phyloP scores from a whole-genome alignment of 2,329 filamentous ascomycete genomes.

The Bipolaris victoriae region DNA sequence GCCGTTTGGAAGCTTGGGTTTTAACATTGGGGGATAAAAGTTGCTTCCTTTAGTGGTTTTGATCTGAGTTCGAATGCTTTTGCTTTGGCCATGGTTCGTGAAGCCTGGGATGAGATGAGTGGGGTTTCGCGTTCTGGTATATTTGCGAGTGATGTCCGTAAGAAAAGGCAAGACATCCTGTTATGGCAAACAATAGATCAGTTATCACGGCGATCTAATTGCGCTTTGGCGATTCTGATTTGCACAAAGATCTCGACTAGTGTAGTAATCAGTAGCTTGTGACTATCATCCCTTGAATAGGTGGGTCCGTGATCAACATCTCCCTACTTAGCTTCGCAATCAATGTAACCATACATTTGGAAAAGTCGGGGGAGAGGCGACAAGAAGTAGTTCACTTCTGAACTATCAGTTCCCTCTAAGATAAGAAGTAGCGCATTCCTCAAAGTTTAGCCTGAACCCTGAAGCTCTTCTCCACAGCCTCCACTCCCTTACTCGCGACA shows the following conservation, averaged over 20 bases:
- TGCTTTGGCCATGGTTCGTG: neutral
- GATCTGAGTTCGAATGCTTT: neutral
- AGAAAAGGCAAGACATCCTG: too few relatives aligned
- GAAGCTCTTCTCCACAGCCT: constrained; percentile 53
- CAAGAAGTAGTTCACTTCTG: neutral
- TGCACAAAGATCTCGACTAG: too few relatives aligned
- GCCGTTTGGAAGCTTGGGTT: neutral
- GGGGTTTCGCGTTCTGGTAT: neutral
- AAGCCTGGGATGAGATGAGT: neutral
- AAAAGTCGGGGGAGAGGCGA: neutral
- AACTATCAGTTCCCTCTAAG: neutral
- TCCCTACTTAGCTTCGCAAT: too few relatives aligned
- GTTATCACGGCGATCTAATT: too few relatives aligned
- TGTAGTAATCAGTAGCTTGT: too few relatives aligned
- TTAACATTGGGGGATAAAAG: constrained; percentile 15
- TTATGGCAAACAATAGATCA: too few relatives aligned
- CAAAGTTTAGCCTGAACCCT: constrained; percentile 50
- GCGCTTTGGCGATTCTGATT: neutral
- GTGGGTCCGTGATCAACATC: too few relatives aligned
- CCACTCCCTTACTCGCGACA: constrained; percentile 59
- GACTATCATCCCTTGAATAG: too few relatives aligned
- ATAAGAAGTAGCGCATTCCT: constrained; percentile 3
- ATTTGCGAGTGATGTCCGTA: neutral
- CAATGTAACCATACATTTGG: too few relatives aligned
- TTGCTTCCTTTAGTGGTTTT: neutral